Evolutionary conservation across 2,329 filamentous ascomycete species (phyloP).

Genomic region (Curvularia spicifera): DNA sequence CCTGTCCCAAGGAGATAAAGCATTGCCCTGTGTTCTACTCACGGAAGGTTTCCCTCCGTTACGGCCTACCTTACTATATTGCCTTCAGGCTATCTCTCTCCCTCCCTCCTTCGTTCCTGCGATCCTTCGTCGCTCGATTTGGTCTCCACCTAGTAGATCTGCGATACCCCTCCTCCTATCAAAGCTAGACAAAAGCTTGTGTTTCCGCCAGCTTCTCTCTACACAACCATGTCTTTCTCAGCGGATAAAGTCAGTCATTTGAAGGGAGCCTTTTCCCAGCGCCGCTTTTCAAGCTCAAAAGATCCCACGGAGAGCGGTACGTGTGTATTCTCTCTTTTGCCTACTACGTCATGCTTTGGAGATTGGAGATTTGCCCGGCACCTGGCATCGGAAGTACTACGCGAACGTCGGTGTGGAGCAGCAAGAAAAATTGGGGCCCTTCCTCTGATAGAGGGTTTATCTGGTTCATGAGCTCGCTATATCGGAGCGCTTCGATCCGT

Average conservation of each 20-base stretch:
- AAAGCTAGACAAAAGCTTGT: slow-evolving; percentile 23
- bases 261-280: slow-evolving; percentile 38
- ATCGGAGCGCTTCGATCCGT: background rate
- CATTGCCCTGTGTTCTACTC: background rate
- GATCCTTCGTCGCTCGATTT: background rate
- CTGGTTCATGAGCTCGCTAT: background rate
- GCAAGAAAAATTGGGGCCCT: background rate
- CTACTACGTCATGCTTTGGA: slow-evolving; percentile 19
- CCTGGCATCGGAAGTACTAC: slow-evolving; percentile 3
- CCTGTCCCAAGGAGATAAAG: background rate
- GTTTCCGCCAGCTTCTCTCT: slow-evolving; percentile 6
- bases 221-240: slow-evolving; percentile 45
- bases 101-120: background rate
- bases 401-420: slow-evolving; percentile 3
- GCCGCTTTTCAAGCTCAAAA: slow-evolving; percentile 47
- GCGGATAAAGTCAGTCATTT: slow-evolving; percentile 42
- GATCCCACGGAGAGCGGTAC: slow-evolving; percentile 47
- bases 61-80: background rate
- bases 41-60: background rate
- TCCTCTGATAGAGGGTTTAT: background rate
- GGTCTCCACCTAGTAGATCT: slow-evolving; percentile 9
- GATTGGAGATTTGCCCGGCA: background rate
- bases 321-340: slow-evolving; percentile 19
- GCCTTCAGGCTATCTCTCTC: background rate
- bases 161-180: slow-evolving; percentile 9